Conservation (phyloP, 345 rosid species). For the Salix dunnii region DNA sequence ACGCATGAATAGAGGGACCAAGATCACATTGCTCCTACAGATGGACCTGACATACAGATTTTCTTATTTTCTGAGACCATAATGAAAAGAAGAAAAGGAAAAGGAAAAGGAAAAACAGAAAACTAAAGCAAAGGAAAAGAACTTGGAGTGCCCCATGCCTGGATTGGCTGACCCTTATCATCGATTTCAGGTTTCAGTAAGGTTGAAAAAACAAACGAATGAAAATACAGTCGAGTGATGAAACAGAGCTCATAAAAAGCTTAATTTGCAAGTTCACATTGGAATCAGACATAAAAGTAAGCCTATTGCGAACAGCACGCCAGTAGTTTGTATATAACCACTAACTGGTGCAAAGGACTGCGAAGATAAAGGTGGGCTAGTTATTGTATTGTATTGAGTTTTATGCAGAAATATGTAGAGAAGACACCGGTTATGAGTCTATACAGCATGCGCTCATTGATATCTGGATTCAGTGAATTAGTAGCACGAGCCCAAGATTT, state of each 20-base stretch:
- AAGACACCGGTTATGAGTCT: background rate
- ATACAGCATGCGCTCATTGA: background rate
- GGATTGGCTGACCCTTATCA: slow-evolving; percentile 56
- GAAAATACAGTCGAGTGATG: background rate
- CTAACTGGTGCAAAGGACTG: background rate
- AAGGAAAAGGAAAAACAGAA: background rate
- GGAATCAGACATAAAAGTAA: background rate
- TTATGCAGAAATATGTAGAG: background rate
- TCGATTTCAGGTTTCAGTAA: slow-evolving; percentile 8
- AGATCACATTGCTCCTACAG: background rate
- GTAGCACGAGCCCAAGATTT: background rate
- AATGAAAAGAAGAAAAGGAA: background rate
- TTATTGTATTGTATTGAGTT: background rate
- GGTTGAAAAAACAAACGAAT: no score
- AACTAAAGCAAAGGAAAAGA: background rate
- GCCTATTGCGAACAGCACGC: background rate
- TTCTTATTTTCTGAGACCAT: background rate
- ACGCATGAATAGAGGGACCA: background rate
- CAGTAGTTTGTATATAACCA: background rate
- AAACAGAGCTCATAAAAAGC: background rate
- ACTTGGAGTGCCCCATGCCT: slow-evolving; percentile 44
- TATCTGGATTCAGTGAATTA: background rate
- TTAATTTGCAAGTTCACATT: background rate
- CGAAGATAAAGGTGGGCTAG: background rate
- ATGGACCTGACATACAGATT: background rate